Base-by-base conservation (phyloP, 2,329 filamentous ascomycete genomes). In the Elsinoe arachidis region DNA sequence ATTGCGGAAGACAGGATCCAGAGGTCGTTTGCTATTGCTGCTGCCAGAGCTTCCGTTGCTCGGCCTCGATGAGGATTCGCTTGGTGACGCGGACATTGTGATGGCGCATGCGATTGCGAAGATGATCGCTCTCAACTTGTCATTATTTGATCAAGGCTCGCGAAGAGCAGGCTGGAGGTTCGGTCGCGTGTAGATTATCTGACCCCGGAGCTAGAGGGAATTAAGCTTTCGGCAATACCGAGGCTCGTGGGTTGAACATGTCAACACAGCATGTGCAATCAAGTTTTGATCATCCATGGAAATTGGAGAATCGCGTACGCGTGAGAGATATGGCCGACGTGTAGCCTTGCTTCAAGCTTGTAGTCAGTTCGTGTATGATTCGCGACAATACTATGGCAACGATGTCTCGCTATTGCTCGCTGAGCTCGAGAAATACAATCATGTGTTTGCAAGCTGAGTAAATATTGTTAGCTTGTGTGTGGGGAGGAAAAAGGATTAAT, bases 1-100 rank as follows among this genome's bases (percentile, higher is more conserved):
- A 71, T 93, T 95, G 71, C 88, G 88, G 58, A 95, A 79, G 61
- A 95, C 79, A 4, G 88, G 86, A 63, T 92, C 87, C 59, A 79
- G 65, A 11, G 57, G 23, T 39, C 44, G 44, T 54, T 56, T 60
- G 51, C 51, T 38, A 37, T 30, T 51, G 53, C 54, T 39, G 47
- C 47, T 56, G 51, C 49, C 19, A 15, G 39, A 55, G 4, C 41
- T 56, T 14, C n/a, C 19, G 5, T 26, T 34, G 30, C 54, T 56
- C 12, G 33, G 39, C 7, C 15, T 38, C 17, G 54, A 43, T 4
- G 54, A 34, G 15, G 53, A 35, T n/a, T 55, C 53, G 33, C 38
- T 46, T 21, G 54, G 17, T 35, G 54, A 34, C 14, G 41, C 23
- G 21, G 54, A 56, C 54, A 56, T 56, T 15, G 17, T 17, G 38